A percentile compares a stretch with the other conserved stretches of the same genome.
These are phyloP conservation scores for Hippophae tibetana DNA, from an alignment of 306 rosid species.

Conservation along the genomic window DNA sequence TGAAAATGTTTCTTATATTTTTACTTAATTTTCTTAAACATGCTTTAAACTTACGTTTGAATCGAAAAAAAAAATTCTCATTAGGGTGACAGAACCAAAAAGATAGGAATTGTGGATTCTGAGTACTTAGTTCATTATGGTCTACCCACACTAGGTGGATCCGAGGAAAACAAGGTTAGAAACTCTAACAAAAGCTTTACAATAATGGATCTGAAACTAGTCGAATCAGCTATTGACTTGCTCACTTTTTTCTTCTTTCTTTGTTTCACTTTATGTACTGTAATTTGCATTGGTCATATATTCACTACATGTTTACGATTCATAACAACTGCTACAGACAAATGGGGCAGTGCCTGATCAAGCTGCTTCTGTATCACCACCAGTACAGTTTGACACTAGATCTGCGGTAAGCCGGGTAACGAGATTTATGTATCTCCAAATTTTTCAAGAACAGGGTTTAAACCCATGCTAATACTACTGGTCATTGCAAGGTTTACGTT, in stretches of 20 bases:
- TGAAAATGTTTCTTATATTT: too few species aligned
- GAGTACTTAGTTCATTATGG: constrained; percentile 37
- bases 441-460: not conserved
- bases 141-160: constrained; percentile 36
- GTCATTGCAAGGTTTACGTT: too few species aligned
- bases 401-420: constrained; percentile 17
- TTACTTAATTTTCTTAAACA: not conserved
- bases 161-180: constrained; percentile 21
- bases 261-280: too few species aligned
- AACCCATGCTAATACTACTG: not conserved
- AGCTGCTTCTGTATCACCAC: too few species aligned
- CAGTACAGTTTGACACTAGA: constrained; percentile 23
- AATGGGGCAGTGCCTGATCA: too few species aligned
- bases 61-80: not conserved
- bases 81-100: constrained; percentile 43
- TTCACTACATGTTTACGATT: too few species aligned
- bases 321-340: too few species aligned
- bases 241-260: too few species aligned
- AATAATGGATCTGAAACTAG: too few species aligned
- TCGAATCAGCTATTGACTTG: too few species aligned
- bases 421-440: not conserved
- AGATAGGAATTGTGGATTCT: constrained; percentile 40
- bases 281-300: too few species aligned
- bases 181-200: not conserved
- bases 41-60: not conserved